Percentiles rank a stretch among this genome's conserved stretches.
These are phyloP conservation scores for Aspergillus sp. DNA, from an alignment of 2,329 filamentous ascomycete genomes.

Conservation along the genomic window DNA sequence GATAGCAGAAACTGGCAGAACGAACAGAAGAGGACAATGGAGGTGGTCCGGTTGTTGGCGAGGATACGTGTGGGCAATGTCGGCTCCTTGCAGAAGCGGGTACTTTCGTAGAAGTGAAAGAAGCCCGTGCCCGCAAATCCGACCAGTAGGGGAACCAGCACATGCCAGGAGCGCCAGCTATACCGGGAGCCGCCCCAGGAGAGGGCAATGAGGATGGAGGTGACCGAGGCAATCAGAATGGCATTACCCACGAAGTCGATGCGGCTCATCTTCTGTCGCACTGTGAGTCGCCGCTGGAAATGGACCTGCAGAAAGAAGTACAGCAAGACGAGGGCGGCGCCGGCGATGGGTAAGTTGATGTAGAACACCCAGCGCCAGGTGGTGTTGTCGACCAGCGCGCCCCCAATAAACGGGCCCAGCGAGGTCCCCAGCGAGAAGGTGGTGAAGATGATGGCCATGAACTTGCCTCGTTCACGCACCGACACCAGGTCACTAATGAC, in stretches of 20 bases:
- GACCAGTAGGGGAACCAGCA: conserved; percentile 28
- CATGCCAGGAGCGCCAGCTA: conserved; percentile 30
- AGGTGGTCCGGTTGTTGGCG: conserved; percentile 39
- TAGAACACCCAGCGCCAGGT: conserved; percentile 35
- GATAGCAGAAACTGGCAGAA: conserved; percentile 16
- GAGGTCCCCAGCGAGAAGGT: conserved; percentile 44
- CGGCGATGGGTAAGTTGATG: conserved; percentile 31
- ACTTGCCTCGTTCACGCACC: conserved; percentile 36
- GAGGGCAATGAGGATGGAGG: conserved; percentile 31
- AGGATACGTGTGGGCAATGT: conserved; percentile 50
- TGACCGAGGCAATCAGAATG: conserved; percentile 28
- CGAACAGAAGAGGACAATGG: background rate
- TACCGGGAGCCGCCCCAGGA: conserved; percentile 31
- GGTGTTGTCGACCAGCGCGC: conserved; percentile 23
- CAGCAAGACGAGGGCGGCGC: conserved; percentile 26
- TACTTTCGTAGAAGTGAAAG: conserved; percentile 23
- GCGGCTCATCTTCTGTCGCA: conserved; percentile 12
- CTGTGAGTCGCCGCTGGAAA: background rate
- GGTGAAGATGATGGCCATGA: conserved; percentile 25
- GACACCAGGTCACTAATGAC: conserved; percentile 52
- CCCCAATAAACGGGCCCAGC: conserved; percentile 48
- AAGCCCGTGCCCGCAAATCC: conserved; percentile 23
- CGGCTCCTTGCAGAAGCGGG: conserved; percentile 23
- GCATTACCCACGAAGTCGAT: conserved; percentile 32
- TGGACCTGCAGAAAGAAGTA: conserved; percentile 25